A percentile compares a stretch with the other conserved stretches of the same genome.
These are phyloP conservation scores for Dictyostelium firmibasis DNA, from an alignment of 78 protist genomes.

Conservation along the genomic window DNA sequence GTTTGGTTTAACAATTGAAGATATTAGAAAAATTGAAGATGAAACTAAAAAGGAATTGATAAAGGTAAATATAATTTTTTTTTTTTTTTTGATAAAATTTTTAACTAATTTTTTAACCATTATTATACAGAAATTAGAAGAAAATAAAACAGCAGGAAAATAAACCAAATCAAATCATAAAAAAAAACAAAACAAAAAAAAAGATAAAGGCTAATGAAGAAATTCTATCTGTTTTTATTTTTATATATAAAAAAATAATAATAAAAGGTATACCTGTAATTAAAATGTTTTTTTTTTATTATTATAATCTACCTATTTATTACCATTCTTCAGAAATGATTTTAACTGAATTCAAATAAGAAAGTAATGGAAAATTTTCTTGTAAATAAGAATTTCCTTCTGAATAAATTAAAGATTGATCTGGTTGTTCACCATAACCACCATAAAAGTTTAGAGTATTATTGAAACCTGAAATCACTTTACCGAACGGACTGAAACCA, in stretches of 20 bases:
- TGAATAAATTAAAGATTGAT: conserved; percentile 57
- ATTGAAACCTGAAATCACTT: conserved; percentile 19
- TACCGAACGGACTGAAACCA: conserved; percentile 63
- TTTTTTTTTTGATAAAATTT: not conserved
- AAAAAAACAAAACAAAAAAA: no score
- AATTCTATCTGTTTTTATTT: not conserved
- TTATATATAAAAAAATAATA: not conserved
- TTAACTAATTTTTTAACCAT: not conserved
- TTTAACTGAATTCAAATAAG: conserved; percentile 31
- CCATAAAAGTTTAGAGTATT: conserved; percentile 8
- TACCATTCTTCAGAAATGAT: conserved; percentile 13
- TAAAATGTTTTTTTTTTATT: no score
- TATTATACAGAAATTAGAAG: not conserved
- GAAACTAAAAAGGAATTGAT: conserved; percentile 4
- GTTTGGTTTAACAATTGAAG: conserved; percentile 86
- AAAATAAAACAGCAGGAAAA: not conserved
- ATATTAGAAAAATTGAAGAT: conserved; percentile 85
- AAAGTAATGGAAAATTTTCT: conserved; percentile 61
- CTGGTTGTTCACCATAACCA: conserved; percentile 74
- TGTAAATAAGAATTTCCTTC: conserved; percentile 70
- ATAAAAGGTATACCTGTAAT: not conserved
- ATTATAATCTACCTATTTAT: no score
- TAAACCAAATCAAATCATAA: not conserved
- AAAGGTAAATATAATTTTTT: not conserved
- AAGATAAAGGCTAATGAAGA: not conserved